Evolutionary conservation across 768 basidiomycete genomes (phyloP).

Genomic region (Epithele typhae): DNA sequence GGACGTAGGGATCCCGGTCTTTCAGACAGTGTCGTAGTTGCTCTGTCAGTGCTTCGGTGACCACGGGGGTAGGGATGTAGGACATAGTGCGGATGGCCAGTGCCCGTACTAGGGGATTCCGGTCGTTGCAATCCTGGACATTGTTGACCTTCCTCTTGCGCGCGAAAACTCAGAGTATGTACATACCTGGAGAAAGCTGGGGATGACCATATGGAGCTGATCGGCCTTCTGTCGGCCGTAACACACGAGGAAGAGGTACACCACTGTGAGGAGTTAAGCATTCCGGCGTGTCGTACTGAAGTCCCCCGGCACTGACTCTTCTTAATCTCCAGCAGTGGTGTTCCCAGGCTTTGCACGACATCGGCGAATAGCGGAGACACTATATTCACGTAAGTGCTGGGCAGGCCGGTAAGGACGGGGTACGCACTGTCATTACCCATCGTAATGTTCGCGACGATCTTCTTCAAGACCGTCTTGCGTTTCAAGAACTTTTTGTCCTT

Average conservation of each 20-base stretch:
- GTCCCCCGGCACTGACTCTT: constrained; percentile 65
- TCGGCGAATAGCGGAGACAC: constrained; percentile 96
- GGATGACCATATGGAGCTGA: constrained; percentile 87
- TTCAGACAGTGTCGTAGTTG: constrained; percentile 90
- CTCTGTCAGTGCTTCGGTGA: constrained; percentile 81
- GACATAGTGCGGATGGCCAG: constrained; percentile 99
- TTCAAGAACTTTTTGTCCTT: constrained; percentile 97
- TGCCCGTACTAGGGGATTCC: constrained; percentile 95
- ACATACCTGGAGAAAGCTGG: constrained; percentile 81
- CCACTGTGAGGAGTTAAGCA: constrained; percentile 54
- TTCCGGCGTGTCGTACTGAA: too few relatives aligned
- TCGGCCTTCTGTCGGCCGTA: constrained; percentile 94
- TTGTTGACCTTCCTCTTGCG: constrained; percentile 8
- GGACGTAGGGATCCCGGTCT: constrained; percentile 95
- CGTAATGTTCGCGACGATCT: constrained; percentile 97
- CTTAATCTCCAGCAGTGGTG: constrained; percentile 95
- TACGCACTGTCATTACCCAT: constrained; percentile 98
- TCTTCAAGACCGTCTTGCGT: constrained; percentile 92
- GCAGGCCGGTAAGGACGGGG: constrained; percentile 15
- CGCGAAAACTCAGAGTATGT: neutral
- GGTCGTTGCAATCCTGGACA: constrained; percentile 86
- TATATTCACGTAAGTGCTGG: constrained; percentile 31
- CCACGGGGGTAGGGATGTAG: constrained; percentile 89
- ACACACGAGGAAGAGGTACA: constrained; percentile 95
- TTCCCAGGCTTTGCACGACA: constrained; percentile 91